Evolutionary conservation across 805 yeast genomes (phyloP), one percentile per base, ranked within the genome.

Genomic region (Saturnispora gosingensis): DNA sequence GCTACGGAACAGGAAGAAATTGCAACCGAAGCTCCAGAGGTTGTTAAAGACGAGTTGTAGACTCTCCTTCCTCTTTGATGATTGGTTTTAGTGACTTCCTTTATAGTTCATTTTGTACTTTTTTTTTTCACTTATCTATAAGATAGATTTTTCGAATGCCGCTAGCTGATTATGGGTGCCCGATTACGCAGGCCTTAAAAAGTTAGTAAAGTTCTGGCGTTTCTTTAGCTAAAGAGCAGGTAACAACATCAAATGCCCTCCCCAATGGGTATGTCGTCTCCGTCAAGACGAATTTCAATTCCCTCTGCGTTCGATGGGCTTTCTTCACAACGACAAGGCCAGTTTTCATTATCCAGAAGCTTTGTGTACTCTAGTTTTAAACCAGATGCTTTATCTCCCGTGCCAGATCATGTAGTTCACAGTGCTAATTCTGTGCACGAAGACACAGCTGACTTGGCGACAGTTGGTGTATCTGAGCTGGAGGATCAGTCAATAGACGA

Each of bases 401-500:
- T 52, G 6, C 48, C 51, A 30, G 53, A 55, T 7, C 42, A 50
- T 10, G 18, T 48, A 2, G 75, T 78, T 15, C 74, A 72, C 56
- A 68, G 80, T 0, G 76, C 78, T 5, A 61, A 65, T 25, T 73
- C 75, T 15, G 71, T 80, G 43, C 82, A 80, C 56, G 81, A 77
- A 53, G 79, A 78, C 53, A 73, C 83, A 0, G 82, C 80, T 1
- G 75, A 71, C 43, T 67, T 79, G 46, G 85, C 85, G 5, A 72
- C 70, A 45, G 77, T 78, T 32, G 85, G 82, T 6, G 79, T 78
- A 9, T 69, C 73, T 9, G 75, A 69, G 16, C 32, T 52, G 18
- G 63, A 59, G 1, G 35, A 34, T 5, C n/a, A 13, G 30, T 27
- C 49, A 27, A 27, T 20, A 11, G 57, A 54, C 30, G 55, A 38